Evolutionary conservation across 306 rosid genomes (phyloP).

Genomic region (Echinosophora koreensis): DNA sequence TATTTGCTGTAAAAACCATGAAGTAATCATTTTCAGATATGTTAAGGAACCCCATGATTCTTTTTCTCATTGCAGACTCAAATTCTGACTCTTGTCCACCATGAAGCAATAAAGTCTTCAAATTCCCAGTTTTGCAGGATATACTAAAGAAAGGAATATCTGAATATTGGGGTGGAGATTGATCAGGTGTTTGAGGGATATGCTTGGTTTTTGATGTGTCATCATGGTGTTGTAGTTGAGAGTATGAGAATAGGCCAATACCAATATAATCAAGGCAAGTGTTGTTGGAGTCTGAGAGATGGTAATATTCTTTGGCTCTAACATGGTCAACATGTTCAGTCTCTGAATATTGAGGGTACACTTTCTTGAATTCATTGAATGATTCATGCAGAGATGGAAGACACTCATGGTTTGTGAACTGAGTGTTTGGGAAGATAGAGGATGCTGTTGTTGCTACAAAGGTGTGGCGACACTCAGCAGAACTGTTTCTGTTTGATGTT

Average conservation of each 20-base stretch:
- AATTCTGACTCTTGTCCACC: slow-evolving; percentile 73
- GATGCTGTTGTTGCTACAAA: slow-evolving; percentile 70
- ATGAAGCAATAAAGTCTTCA: slow-evolving; percentile 75
- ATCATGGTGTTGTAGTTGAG: slow-evolving; percentile 64
- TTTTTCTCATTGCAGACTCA: slow-evolving; percentile 71
- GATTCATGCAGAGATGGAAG: slow-evolving; percentile 80
- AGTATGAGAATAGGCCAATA: slow-evolving; percentile 85
- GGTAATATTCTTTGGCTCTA: slow-evolving; percentile 72
- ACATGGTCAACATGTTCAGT: slow-evolving; percentile 71
- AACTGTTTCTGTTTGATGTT: slow-evolving; percentile 58
- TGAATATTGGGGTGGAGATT: slow-evolving; percentile 5
- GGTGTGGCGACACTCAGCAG: slow-evolving; percentile 67
- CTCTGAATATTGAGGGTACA: slow-evolving; percentile 69
- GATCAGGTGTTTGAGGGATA: slow-evolving; percentile 36
- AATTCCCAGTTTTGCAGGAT: slow-evolving; percentile 71
- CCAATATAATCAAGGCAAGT: slow-evolving; percentile 94
- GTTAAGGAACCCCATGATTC: slow-evolving; percentile 78
- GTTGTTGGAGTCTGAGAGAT: slow-evolving; percentile 65
- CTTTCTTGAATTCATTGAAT: slow-evolving; percentile 69
- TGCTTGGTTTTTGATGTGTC: slow-evolving; percentile 48
- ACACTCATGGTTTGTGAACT: slow-evolving; percentile 87
- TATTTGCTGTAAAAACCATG: slow-evolving; percentile 94
- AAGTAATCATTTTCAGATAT: slow-evolving; percentile 74
- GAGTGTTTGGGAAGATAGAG: slow-evolving; percentile 72
- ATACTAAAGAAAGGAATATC: slow-evolving; percentile 77